phyloP scores from a whole-genome alignment of 2,329 filamentous ascomycete genomes.

The Lachnellula arida region DNA sequence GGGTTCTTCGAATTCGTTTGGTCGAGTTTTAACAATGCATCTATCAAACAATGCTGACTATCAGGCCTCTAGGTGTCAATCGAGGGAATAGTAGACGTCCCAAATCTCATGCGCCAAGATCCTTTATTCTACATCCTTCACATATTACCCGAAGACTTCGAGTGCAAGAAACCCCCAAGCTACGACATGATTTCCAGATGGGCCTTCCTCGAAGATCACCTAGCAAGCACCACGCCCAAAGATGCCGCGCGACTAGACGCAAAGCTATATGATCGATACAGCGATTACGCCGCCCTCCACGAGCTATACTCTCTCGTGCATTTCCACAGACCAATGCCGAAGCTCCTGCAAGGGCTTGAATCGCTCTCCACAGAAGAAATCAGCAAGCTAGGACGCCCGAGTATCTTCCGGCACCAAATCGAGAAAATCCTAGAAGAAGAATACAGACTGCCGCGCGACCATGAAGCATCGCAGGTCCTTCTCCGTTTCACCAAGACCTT shows the following conservation, averaged over 20 bases:
- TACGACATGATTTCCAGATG: slow-evolving; percentile 1
- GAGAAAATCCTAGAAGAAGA: slow-evolving; percentile 2
- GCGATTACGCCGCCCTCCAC: slow-evolving; percentile 3
- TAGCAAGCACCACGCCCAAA: neutral
- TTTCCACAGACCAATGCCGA: neutral
- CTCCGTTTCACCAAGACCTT: neutral
- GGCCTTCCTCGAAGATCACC: slow-evolving; percentile 6
- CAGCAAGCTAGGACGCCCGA: slow-evolving; percentile 1
- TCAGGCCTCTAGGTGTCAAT: too few species aligned
- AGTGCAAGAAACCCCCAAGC: neutral
- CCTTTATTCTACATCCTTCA: slow-evolving; percentile 3
- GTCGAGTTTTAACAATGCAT: too few species aligned
- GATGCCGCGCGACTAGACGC: slow-evolving; percentile 1
- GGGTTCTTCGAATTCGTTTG: too few species aligned
- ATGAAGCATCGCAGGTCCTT: slow-evolving; percentile 1
- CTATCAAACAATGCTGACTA: too few species aligned
- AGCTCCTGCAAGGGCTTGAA: neutral
- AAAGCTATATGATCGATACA: slow-evolving; percentile 1
- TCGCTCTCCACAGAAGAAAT: neutral
- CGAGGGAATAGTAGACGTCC: neutral
- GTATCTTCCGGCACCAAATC: slow-evolving; percentile 4
- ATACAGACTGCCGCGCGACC: slow-evolving; percentile 1
- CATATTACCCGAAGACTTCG: neutral
- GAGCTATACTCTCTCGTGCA: neutral
- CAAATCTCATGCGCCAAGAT: neutral